Conservation (phyloP, 2,329 filamentous ascomycete species). For the Neofusicoccum parvum region DNA sequence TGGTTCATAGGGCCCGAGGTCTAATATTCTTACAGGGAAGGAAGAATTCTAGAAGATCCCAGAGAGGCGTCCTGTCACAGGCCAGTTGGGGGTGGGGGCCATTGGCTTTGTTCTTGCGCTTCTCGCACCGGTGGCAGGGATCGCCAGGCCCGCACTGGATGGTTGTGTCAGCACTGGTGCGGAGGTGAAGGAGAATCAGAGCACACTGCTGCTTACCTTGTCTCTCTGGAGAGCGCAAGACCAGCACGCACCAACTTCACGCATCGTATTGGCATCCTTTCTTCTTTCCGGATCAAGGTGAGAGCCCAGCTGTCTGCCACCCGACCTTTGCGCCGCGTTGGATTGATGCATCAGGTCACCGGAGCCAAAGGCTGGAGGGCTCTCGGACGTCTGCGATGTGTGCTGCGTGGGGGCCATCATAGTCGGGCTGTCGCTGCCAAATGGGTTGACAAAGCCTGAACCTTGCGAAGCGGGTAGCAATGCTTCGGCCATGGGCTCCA, state of each 20-base stretch:
- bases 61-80: constrained; percentile 50
- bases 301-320: constrained; percentile 42
- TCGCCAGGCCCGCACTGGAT: constrained; percentile 42
- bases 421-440: constrained; percentile 10
- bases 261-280: constrained; percentile 48
- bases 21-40: constrained; percentile 37
- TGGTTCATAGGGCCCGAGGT: neutral
- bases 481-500: constrained; percentile 4
- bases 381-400: constrained; percentile 6
- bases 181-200: neutral
- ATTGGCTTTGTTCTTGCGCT: constrained; percentile 41
- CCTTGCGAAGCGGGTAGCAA: constrained; percentile 1
- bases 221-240: constrained; percentile 52
- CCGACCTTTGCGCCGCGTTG: constrained; percentile 30
- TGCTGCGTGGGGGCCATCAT: constrained; percentile 3
- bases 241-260: constrained; percentile 51
- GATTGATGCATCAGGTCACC: neutral
- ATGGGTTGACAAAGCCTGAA: constrained; percentile 5
- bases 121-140: constrained; percentile 42
- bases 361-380: neutral
- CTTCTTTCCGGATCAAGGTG: constrained; percentile 40
- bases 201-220: constrained; percentile 32
- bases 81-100: constrained; percentile 44
- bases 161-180: constrained; percentile 16
- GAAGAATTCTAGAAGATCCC: constrained; percentile 47